Conservation (phyloP, 140 eudicot species). For the Stevia rebaudiana region DNA sequence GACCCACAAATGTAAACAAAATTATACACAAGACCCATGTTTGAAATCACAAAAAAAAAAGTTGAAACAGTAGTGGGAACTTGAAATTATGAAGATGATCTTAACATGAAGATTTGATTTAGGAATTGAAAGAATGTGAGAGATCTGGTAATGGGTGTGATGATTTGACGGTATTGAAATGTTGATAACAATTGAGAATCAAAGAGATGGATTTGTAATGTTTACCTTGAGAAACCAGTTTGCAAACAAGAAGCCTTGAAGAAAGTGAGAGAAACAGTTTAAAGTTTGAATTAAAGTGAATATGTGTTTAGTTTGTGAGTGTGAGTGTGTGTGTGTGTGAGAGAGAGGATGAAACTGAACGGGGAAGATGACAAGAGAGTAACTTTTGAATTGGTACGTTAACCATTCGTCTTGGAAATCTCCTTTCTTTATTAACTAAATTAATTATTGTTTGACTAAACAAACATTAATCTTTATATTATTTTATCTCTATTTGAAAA, state of each 20-base stretch:
- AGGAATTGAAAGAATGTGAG: not conserved
- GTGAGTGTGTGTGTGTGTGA: constrained; percentile 12
- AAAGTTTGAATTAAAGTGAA: constrained; percentile 37
- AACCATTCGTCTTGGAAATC: constrained; percentile 30
- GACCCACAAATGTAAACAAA: constrained; percentile 21
- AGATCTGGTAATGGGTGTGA: constrained; percentile 10
- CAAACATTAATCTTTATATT: not conserved
- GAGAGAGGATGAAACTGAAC: constrained; percentile 23
- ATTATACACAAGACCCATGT: constrained; percentile 22
- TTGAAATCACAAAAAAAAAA: not conserved
- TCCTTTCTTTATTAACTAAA: constrained; percentile 6
- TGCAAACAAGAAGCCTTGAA: constrained; percentile 40
- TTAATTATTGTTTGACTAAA: constrained; percentile 23
- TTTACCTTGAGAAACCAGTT: constrained; percentile 21
- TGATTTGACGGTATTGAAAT: constrained; percentile 22
- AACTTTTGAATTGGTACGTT: constrained; percentile 25
- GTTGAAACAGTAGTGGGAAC: too few species aligned
- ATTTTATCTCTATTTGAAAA: too few species aligned
- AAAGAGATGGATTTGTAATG: constrained; percentile 17
- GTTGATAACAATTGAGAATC: not conserved
- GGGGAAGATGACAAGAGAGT: constrained; percentile 39
- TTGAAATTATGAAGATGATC: not conserved
- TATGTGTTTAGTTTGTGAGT: not conserved
- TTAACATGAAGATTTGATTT: constrained; percentile 13
- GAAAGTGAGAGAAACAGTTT: constrained; percentile 16